Evolutionary conservation across 2,329 filamentous ascomycete species (phyloP), one percentile per base, ranked within the genome.

Genomic region (Monilinia vaccinii-corymbosi): DNA sequence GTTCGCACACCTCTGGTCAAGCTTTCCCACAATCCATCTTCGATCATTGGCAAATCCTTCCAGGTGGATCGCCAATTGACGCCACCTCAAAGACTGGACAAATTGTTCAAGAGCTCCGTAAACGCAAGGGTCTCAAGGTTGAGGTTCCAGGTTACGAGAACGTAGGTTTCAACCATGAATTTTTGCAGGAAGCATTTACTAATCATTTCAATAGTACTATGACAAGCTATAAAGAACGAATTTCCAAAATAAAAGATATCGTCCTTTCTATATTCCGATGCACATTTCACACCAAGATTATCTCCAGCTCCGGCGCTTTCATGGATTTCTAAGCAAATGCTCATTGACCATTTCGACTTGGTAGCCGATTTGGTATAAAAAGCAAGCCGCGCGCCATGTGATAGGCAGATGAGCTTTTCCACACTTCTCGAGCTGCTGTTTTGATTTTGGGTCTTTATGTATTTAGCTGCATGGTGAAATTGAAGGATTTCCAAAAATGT

Each of bases 51-150:
- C 88, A 96, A 81, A 81, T 94, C 72, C 86, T 97, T 71, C 90
- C 92, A 71, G 93, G 93, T 86, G 94, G 94, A 72, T 94, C 89
- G 71, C 87, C 90, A 70, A 84, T 97, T 73, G 93, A 99, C 79
- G 69, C 78, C 75, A 87, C 85, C 73, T 85, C 84, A 74, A 90
- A 92, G 84, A 83, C 88, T 72, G 94, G 92, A 76, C 77, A 84
- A 75, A 82, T 97, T 72, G 91, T 97, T 71, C 80, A 82, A 75
- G 84, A 87, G 62, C 96, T 95, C 88, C 91, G 94, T 76, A 97
- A 97, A 87, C 90, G 93, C 81, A 99, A 99, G 91, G 94, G 93
- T 91, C 82, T 99, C 84, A 99, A 99, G 91, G 80, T 88, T 74
- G 85, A 91, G 73, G 89, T 97, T 76, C 93, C 94, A 72, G 89